These are phyloP conservation scores for Ceratocystis harringtonii DNA, from an alignment of 2,329 filamentous ascomycete species.

Conservation along the genomic window DNA sequence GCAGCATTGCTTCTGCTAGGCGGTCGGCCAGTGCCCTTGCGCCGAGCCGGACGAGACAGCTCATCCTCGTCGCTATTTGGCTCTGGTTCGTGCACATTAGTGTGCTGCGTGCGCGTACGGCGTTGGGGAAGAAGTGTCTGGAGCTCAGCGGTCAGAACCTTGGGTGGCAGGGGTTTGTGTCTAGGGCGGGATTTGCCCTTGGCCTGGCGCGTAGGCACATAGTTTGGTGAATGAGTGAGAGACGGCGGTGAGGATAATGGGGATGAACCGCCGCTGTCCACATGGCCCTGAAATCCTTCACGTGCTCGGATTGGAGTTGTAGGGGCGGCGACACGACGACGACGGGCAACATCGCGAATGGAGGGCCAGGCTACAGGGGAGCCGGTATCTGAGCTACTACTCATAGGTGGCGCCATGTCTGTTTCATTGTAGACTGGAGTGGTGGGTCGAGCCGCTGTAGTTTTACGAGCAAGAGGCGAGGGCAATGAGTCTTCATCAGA, in stretches of 20 bases:
- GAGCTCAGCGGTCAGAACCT: slow-evolving; percentile 40
- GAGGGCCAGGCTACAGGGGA: slow-evolving; percentile 37
- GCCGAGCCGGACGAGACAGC: slow-evolving; percentile 27
- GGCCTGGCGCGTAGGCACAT: slow-evolving; percentile 23
- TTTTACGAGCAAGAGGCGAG: slow-evolving; percentile 25
- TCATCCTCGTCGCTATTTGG: slow-evolving; percentile 42
- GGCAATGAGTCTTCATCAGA: slow-evolving; percentile 19
- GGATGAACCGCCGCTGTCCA: slow-evolving; percentile 28
- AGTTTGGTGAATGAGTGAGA: slow-evolving; percentile 51
- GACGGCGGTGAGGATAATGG: slow-evolving; percentile 50
- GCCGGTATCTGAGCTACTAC: slow-evolving; percentile 31
- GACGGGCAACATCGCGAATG: slow-evolving; percentile 35
- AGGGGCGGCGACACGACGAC: slow-evolving; percentile 28
- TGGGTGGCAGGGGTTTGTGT: slow-evolving; percentile 29
- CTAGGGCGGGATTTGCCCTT: slow-evolving; percentile 23
- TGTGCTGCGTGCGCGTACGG: slow-evolving; percentile 27
- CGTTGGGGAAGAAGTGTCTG: slow-evolving; percentile 40
- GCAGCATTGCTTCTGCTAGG: slow-evolving; percentile 23
- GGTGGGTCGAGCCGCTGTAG: slow-evolving; percentile 23
- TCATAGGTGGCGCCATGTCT: slow-evolving; percentile 40
- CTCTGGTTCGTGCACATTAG: slow-evolving; percentile 23
- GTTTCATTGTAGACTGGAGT: slow-evolving; percentile 31
- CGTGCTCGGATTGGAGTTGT: slow-evolving; percentile 26
- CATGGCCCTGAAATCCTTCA: neutral
- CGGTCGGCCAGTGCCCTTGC: slow-evolving; percentile 25